phyloP scores from a whole-genome alignment of 2,329 filamentous ascomycete species.

The Trichoderma afroharzianum region DNA sequence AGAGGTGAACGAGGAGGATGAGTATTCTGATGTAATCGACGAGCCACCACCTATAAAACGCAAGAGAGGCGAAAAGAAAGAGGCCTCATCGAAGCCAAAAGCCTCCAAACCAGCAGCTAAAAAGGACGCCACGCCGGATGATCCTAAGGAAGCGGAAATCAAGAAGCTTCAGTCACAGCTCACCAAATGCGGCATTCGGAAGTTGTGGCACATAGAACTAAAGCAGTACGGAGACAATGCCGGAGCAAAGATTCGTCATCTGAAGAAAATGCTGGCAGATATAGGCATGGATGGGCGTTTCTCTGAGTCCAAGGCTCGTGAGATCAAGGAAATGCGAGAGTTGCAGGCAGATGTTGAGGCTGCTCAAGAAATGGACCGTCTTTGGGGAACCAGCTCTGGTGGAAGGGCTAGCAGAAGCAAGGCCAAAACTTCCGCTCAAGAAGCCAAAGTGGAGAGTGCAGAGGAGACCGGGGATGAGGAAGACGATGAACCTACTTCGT shows the following conservation, averaged over 20 bases:
- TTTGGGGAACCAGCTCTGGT: conserved; percentile 62
- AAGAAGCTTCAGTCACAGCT: conserved; percentile 86
- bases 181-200: conserved; percentile 85
- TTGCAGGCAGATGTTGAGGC: conserved; percentile 78
- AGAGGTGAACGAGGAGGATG: conserved; percentile 35
- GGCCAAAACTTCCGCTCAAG: conserved; percentile 28
- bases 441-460: conserved; percentile 26
- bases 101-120: conserved; percentile 28
- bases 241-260: conserved; percentile 76
- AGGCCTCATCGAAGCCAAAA: conserved; percentile 26
- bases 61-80: conserved; percentile 46
- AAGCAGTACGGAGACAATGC: conserved; percentile 67
- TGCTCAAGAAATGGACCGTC: conserved; percentile 74
- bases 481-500: conserved; percentile 32
- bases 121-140: conserved; percentile 31
- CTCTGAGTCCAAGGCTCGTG: conserved; percentile 75
- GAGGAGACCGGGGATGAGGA: conserved; percentile 31
- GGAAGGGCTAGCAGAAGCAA: conserved; percentile 41
- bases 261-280: conserved; percentile 74
- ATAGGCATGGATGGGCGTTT: conserved; percentile 86
- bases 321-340: conserved; percentile 86
- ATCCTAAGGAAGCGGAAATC: conserved; percentile 73
- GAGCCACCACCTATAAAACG: conserved; percentile 60
- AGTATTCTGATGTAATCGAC: conserved; percentile 61
- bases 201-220: conserved; percentile 85